phyloP scores from a whole-genome alignment of 2,329 filamentous ascomycete species.

The Trichoderma sp. region DNA sequence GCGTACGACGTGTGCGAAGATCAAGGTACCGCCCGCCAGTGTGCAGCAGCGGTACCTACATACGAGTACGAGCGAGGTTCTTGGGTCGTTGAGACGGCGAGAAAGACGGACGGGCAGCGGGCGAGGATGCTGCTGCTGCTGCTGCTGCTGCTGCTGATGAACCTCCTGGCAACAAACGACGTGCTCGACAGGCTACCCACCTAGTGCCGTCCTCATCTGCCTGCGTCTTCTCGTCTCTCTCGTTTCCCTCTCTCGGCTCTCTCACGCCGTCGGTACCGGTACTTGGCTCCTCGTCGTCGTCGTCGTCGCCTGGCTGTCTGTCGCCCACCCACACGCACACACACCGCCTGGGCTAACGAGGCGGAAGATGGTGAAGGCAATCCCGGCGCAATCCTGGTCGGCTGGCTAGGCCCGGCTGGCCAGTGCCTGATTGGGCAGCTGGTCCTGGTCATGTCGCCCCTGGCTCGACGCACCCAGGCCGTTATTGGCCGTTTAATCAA shows the following conservation, averaged over 20 bases:
- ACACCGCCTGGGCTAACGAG: slow-evolving; percentile 43
- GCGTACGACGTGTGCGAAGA: not conserved
- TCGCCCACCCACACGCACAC: slow-evolving; percentile 34
- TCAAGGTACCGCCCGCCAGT: too few species aligned
- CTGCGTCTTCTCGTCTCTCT: slow-evolving; percentile 4
- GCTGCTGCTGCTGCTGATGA: too few species aligned
- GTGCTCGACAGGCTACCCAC: too few species aligned
- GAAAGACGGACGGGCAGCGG: too few species aligned
- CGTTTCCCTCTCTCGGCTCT: not conserved
- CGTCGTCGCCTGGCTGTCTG: too few species aligned
- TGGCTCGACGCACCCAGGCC: slow-evolving; percentile 41
- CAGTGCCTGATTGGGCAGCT: slow-evolving; percentile 55
- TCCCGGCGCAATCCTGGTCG: slow-evolving; percentile 45
- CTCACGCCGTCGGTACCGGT: not conserved
- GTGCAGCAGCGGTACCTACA: too few species aligned
- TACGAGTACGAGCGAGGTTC: too few species aligned
- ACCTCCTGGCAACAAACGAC: too few species aligned
- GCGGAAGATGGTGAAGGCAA: slow-evolving; percentile 37
- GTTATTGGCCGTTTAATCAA: slow-evolving; percentile 58
- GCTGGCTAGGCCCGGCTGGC: slow-evolving; percentile 51
- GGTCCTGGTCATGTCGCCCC: slow-evolving; percentile 42
- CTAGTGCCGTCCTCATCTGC: too few species aligned
- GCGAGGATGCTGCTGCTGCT: too few species aligned
- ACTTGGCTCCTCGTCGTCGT: slow-evolving; percentile 3
- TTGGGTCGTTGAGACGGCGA: too few species aligned